Conservation (phyloP, 2,329 filamentous ascomycete species). For the Cladosporium sp. region DNA sequence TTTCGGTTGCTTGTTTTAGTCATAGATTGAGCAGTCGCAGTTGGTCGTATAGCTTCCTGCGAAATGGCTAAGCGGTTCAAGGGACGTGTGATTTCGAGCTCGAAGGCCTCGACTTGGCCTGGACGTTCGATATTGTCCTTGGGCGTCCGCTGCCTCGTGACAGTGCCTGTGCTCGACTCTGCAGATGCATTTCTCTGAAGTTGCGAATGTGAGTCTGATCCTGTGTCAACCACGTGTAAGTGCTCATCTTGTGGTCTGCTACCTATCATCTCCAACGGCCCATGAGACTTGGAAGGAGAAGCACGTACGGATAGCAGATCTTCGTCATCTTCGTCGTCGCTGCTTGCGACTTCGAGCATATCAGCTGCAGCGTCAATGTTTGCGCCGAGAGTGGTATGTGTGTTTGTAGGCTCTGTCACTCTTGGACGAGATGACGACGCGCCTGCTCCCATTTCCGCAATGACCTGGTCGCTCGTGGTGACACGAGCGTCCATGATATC, state of each 20-base stretch:
- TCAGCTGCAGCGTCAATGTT: conserved; percentile 15
- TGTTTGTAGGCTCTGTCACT: conserved; percentile 6
- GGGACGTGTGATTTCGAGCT: conserved; percentile 22
- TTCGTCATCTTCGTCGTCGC: conserved; percentile 24
- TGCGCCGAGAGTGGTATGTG: not conserved
- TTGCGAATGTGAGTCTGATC: conserved; percentile 35
- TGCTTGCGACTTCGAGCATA: conserved; percentile 21
- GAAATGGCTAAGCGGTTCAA: conserved; percentile 23
- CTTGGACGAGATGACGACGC: conserved; percentile 2
- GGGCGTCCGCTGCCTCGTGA: not conserved
- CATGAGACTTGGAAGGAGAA: conserved; percentile 12
- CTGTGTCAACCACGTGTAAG: conserved; percentile 19
- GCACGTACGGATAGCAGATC: conserved; percentile 19
- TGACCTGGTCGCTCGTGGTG: conserved; percentile 55
- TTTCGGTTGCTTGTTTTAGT: not conserved
- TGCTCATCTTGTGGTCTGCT: conserved; percentile 3
- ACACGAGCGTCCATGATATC: conserved; percentile 73
- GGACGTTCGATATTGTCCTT: conserved; percentile 11
- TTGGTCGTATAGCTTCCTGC: not conserved
- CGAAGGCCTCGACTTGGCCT: conserved; percentile 19
- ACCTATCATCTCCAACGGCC: conserved; percentile 14
- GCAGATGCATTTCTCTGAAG: conserved; percentile 41
- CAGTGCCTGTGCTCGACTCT: conserved; percentile 22
- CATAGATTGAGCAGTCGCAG: not conserved
- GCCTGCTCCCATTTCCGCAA: conserved; percentile 20